These are phyloP conservation scores for Moringa oleifera DNA, from an alignment of 345 rosid species.

Conservation along the genomic window DNA sequence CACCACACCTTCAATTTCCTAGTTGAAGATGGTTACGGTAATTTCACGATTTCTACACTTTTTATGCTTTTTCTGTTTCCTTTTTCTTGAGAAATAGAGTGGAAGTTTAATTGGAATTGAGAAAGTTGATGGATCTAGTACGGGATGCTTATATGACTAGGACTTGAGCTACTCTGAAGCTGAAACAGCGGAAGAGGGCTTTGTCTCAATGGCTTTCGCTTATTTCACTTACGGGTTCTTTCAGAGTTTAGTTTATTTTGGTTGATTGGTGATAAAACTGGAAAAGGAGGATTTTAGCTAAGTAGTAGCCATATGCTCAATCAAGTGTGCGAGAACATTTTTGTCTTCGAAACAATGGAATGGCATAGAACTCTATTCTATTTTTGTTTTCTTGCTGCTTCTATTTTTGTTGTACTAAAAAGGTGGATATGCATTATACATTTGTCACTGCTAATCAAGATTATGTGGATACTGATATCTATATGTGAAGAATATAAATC, in stretches of 20 bases:
- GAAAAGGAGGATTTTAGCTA: neutral
- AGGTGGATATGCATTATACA: neutral
- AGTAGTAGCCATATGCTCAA: too few species aligned
- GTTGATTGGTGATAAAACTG: slow-evolving; percentile 10
- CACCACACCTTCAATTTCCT: slow-evolving; percentile 97
- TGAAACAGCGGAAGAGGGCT: neutral
- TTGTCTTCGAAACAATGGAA: too few species aligned
- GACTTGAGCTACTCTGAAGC: neutral
- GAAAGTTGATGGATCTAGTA: slow-evolving; percentile 24
- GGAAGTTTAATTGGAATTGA: slow-evolving; percentile 4
- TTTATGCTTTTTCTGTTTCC: neutral
- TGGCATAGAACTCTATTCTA: too few species aligned
- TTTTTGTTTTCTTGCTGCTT: neutral
- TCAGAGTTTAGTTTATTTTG: neutral
- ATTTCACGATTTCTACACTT: slow-evolving; percentile 1
- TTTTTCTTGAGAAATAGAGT: slow-evolving; percentile 2
- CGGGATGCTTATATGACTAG: neutral
- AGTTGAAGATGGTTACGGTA: slow-evolving; percentile 90
- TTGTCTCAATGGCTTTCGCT: slow-evolving; percentile 7
- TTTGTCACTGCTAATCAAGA: neutral
- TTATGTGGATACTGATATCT: neutral
- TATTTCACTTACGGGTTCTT: slow-evolving; percentile 2
- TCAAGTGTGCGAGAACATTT: too few species aligned
- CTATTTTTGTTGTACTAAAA: too few species aligned
- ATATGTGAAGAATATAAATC: too few species aligned